These are phyloP conservation scores for Durotheca rogersii DNA, from an alignment of 495 filamentous ascomycete genomes.

Conservation along the genomic window DNA sequence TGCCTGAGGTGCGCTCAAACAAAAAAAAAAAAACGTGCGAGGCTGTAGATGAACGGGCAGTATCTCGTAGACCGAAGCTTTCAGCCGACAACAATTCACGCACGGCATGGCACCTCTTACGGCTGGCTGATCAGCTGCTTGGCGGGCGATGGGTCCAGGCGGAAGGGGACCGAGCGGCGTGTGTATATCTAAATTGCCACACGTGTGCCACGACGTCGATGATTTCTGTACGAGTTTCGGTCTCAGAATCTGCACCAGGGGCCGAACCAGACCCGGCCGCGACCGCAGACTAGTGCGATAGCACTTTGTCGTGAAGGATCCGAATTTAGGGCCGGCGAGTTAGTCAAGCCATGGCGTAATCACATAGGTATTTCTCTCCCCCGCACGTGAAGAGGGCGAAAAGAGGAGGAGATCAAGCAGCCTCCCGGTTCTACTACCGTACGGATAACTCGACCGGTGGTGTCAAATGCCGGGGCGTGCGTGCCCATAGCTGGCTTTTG, in stretches of 20 bases:
- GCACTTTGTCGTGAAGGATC: background rate
- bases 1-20: too few species aligned
- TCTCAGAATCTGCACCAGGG: background rate
- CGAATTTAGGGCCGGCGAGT: background rate
- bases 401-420: too few species aligned
- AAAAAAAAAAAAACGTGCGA: too few species aligned
- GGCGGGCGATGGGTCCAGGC: background rate
- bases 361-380: background rate
- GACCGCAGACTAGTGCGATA: background rate
- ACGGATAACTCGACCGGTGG: too few species aligned
- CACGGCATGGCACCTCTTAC: too few species aligned
- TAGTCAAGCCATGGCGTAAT: too few species aligned
- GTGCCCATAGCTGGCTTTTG: constrained; percentile 17
- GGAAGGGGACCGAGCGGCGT: constrained; percentile 1
- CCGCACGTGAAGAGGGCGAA: too few species aligned
- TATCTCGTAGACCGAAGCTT: too few species aligned
- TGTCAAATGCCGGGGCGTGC: constrained; percentile 13
- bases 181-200: constrained; percentile 4
- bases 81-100: too few species aligned
- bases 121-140: too few species aligned
- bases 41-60: too few species aligned
- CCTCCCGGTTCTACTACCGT: too few species aligned
- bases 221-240: constrained; percentile 3
- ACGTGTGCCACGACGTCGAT: background rate
- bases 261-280: background rate